Conservation (phyloP, 257 asterid genomes). For the Nicotiana attenuata region DNA sequence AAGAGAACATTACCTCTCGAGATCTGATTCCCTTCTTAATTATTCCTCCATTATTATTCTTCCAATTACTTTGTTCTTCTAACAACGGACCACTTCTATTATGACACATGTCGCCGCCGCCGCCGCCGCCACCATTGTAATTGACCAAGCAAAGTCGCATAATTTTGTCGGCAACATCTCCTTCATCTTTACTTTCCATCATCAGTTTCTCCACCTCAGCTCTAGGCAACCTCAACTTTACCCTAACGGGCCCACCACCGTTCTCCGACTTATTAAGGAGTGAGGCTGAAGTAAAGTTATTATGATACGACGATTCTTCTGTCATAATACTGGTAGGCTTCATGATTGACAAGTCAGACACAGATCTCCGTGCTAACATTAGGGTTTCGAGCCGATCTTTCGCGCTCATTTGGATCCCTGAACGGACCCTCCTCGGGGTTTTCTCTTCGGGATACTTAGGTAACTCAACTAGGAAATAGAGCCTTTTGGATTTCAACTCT, state of each 20-base stretch:
- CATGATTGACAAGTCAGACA: constrained; percentile 63
- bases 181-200: constrained; percentile 55
- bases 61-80: background rate
- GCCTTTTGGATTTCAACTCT: constrained; percentile 65
- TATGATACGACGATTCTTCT: constrained; percentile 8
- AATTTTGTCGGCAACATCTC: constrained; percentile 59
- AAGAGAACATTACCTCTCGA: constrained; percentile 52
- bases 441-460: constrained; percentile 50
- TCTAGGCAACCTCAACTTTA: constrained; percentile 66
- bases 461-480: constrained; percentile 70
- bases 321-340: constrained; percentile 41
- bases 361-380: constrained; percentile 69
- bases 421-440: constrained; percentile 57
- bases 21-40: constrained; percentile 32
- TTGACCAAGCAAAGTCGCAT: constrained; percentile 40
- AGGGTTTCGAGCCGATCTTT: constrained; percentile 88
- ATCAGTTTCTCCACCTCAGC: constrained; percentile 72
- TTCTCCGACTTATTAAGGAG: background rate
- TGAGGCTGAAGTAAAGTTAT: background rate
- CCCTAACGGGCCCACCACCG: constrained; percentile 30
- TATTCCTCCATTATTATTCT: constrained; percentile 18
- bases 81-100: background rate
- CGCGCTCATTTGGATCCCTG: constrained; percentile 89
- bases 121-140: background rate
- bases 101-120: background rate